A percentile compares a stretch with the other conserved stretches of the same genome.
phyloP scores from a whole-genome alignment of 192 early-diverging fungal species.

The Backusella westeae region DNA sequence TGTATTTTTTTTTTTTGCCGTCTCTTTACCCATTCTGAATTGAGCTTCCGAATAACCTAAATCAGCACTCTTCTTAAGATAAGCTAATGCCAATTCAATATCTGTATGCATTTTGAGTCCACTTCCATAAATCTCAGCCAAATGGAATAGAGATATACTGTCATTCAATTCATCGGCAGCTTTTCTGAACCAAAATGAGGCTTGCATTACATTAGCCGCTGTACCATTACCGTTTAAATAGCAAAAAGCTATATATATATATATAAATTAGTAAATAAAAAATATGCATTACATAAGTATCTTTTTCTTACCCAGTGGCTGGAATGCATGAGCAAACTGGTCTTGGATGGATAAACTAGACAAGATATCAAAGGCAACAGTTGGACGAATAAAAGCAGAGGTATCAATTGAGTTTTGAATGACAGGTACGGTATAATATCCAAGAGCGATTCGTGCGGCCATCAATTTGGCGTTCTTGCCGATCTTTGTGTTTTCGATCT shows the following conservation, averaged over 20 bases:
- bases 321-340: constrained; percentile 7
- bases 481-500: constrained; percentile 10
- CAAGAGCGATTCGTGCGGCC: constrained; percentile 31
- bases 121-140: constrained; percentile 16
- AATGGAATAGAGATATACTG: constrained; percentile 10
- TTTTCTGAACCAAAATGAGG: constrained; percentile 29
- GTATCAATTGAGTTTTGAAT: background rate
- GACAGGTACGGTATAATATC: background rate
- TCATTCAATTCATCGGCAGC: constrained; percentile 28
- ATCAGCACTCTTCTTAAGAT: constrained; percentile 18
- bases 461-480: constrained; percentile 28
- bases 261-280: background rate
- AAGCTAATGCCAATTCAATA: background rate
- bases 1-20: background rate
- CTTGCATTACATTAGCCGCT: constrained; percentile 3
- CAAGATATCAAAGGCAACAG: background rate
- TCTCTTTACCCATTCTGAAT: constrained; percentile 17
- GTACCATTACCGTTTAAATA: constrained; percentile 29
- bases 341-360: background rate
- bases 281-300: background rate
- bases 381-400: background rate
- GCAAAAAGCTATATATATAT: constrained; percentile 23
- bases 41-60: constrained; percentile 20
- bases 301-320: background rate
- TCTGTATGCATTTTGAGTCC: background rate